phyloP scores from a whole-genome alignment of 179 eudicot genomes.

The Drosera spatulata region DNA sequence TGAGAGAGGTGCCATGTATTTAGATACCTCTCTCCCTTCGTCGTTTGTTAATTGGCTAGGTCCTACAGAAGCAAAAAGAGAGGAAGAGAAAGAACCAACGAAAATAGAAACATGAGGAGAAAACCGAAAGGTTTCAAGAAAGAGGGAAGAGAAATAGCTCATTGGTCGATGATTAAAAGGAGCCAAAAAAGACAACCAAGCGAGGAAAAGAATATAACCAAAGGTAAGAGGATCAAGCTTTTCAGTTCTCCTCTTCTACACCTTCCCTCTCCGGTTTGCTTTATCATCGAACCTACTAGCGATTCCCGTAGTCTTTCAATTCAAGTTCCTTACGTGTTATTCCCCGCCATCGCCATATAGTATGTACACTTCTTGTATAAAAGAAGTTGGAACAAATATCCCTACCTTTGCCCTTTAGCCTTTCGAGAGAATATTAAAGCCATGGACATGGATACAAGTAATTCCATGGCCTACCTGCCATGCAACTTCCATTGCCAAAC shows the following conservation, averaged over 20 bases:
- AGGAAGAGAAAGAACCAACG: not conserved
- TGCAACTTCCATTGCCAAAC: too few relatives aligned
- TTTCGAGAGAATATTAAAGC: too few relatives aligned
- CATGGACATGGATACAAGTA: too few relatives aligned
- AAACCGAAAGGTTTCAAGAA: not conserved
- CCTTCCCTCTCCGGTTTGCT: slow-evolving; percentile 1
- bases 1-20: slow-evolving; percentile 68
- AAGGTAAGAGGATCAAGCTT: not conserved
- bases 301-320: slow-evolving; percentile 25
- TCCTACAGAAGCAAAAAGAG: not conserved
- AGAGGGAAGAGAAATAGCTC: not conserved
- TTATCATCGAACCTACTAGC: slow-evolving; percentile 1
- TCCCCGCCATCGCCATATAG: too few relatives aligned
- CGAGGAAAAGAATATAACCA: slow-evolving; percentile 4
- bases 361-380: too few relatives aligned
- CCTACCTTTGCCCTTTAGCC: too few relatives aligned
- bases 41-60: too few relatives aligned
- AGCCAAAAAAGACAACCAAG: not conserved
- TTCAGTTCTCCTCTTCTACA: slow-evolving; percentile 7
- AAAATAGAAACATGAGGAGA: slow-evolving; percentile 1
- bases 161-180: not conserved
- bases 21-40: not conserved
- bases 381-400: too few relatives aligned
- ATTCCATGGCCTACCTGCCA: too few relatives aligned
- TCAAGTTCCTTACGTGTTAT: slow-evolving; percentile 9